phyloP scores from a whole-genome alignment of 441 rosid species.

The Populus hybrid region DNA sequence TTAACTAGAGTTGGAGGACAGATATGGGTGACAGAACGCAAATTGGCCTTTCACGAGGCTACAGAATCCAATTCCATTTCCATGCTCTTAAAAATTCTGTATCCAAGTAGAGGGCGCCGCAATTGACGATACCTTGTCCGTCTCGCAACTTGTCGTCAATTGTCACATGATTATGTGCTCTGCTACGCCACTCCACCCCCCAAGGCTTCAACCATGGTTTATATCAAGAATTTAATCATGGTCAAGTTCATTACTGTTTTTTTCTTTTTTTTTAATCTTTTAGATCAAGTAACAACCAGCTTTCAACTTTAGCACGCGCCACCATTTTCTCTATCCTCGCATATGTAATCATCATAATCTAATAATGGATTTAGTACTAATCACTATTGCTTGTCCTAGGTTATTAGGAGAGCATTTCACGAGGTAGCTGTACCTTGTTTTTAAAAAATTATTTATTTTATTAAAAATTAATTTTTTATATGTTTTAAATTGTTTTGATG shows the following conservation, averaged over 20 bases:
- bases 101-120: conserved; percentile 4
- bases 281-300: no score
- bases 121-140: conserved; percentile 5
- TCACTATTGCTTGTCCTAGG: neutral
- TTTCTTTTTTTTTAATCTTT: no score
- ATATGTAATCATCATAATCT: neutral
- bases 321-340: neutral
- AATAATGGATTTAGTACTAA: neutral
- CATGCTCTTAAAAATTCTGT: neutral
- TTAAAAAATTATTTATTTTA: no score
- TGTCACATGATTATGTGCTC: neutral
- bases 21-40: conserved; percentile 17
- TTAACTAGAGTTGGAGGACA: neutral
- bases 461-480: no score
- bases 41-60: conserved; percentile 10
- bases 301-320: conserved; percentile 1
- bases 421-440: no score
- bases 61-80: neutral
- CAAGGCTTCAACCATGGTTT: neutral
- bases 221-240: neutral
- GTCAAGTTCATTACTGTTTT: neutral
- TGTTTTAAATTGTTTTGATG: no score
- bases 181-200: neutral
- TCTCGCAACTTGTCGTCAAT: no score
- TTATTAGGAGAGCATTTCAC: neutral